A percentile compares a stretch with the other conserved stretches of the same genome.
Evolutionary conservation across 2,329 filamentous ascomycete genomes (phyloP).

Genomic region (Thielaviopsis euricoi): DNA sequence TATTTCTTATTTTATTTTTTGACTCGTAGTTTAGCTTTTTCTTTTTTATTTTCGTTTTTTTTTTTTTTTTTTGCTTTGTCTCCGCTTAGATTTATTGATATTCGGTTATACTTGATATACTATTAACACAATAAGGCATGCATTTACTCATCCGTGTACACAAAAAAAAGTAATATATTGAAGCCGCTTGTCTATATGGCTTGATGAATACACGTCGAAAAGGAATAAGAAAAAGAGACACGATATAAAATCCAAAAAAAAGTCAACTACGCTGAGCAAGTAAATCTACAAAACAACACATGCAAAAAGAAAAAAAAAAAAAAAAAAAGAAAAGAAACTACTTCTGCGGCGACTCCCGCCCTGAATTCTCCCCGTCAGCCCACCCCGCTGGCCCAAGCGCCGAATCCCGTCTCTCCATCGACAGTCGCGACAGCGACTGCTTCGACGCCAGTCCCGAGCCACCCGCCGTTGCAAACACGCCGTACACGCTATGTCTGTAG

Average conservation of each 20-base stretch:
- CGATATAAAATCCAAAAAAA: neutral
- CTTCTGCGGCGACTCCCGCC: neutral
- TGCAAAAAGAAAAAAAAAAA: neutral
- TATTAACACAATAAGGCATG: too few relatives aligned
- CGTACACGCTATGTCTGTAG: neutral
- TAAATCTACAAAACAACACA: neutral
- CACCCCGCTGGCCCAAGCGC: neutral
- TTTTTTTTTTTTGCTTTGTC: neutral
- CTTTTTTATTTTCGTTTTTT: neutral
- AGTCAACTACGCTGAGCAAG: neutral
- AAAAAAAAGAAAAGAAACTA: neutral
- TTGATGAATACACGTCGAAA: too few relatives aligned
- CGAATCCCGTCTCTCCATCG: constrained; percentile 4
- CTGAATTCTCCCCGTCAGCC: neutral
- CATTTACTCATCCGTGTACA: too few relatives aligned
- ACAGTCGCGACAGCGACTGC: constrained; percentile 6
- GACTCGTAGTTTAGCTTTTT: neutral
- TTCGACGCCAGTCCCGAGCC: constrained; percentile 2
- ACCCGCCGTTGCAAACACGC: neutral
- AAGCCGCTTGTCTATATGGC: too few relatives aligned
- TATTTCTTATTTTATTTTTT: neutral
- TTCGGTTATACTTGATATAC: neutral
- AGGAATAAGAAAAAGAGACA: constrained; percentile 1
- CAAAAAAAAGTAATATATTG: neutral
- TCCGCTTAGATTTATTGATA: neutral